Evolutionary conservation across 2,329 filamentous ascomycete genomes (phyloP).

Genomic region (Emergomyces pasteurianus): DNA sequence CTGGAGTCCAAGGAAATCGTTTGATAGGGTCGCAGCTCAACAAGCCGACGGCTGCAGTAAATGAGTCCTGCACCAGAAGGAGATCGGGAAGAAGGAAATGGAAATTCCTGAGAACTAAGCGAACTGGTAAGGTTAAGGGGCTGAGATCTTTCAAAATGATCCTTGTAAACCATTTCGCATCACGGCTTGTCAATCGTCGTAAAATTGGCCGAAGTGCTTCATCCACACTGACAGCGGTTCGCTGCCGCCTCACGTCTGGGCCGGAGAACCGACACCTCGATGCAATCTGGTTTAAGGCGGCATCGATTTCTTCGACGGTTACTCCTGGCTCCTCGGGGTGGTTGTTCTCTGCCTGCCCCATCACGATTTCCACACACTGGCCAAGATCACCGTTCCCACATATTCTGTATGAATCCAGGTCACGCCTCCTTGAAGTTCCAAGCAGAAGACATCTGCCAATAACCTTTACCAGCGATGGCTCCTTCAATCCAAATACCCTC

Average conservation of each 20-base stretch:
- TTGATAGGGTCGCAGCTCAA: conserved; percentile 32
- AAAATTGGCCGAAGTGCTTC: conserved; percentile 46
- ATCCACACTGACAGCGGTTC: conserved; percentile 30
- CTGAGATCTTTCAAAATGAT: conserved; percentile 65
- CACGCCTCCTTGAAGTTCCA: conserved; percentile 46
- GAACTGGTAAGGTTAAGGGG: conserved; percentile 51
- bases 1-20: conserved; percentile 26
- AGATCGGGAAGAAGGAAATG: conserved; percentile 60
- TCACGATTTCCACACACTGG: conserved; percentile 55
- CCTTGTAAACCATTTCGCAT: conserved; percentile 80
- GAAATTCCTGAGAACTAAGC: conserved; percentile 45
- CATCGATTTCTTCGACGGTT: conserved; percentile 62
- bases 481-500: conserved; percentile 61
- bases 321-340: conserved; percentile 34
- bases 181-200: conserved; percentile 47
- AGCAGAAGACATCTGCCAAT: conserved; percentile 56
- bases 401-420: conserved; percentile 52
- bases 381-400: conserved; percentile 56
- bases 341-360: conserved; percentile 45
- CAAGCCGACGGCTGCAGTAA: conserved; percentile 47
- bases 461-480: conserved; percentile 49
- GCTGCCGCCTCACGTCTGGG: conserved; percentile 40
- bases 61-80: conserved; percentile 57
- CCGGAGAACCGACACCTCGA: conserved; percentile 60
- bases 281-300: conserved; percentile 53